Base-by-base conservation (phyloP, 306 rosid genomes). In the Glycine soja region DNA sequence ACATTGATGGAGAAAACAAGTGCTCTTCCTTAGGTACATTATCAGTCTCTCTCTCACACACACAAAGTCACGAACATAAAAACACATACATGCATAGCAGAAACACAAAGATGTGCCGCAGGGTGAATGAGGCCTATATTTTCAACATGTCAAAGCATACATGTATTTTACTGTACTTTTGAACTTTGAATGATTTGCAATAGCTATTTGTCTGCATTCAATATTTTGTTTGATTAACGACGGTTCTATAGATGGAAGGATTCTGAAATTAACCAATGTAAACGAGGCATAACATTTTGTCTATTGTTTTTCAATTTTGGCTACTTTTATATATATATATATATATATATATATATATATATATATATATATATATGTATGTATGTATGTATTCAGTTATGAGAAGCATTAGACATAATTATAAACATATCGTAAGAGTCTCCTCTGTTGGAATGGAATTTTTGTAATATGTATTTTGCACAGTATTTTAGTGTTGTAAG, bases 11-110 rank as follows among this genome's bases (percentile, higher is more conserved):
- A 72, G 93, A 93, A 80, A 85, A 62, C 84, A 93, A 87, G 84
- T 95, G 97, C 87, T 91, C 98, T 61, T 78, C 95, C 52, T 84
- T 90, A 79, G 98, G 99, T 95, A 89, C 82, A 51, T 76, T 65
- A 53, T 70, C 58, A 38, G 38, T 34, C 54, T 53, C 70, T 58
- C 46, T 11, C 59, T 48, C 81, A 34, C 65, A 45, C 36, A 77
- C 52, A 64, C 11, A 40, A 12, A 12, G 8, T 69, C 40, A 24
- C 78, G 50, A 68, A 45, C 78, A 59, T 3, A 34, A 62, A 34
- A n/a, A 66, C 57, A 76, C 40, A 18, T 32, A 6, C 52, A 61
- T 53, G 43, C 14, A 67, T 18, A 16, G 36, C 53, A 53, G 64
- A 42, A 64, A 18, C 19, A 79, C 53, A 18, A 61, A 59, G 32